Base-by-base conservation (phyloP, 208 protist genomes). In the Crithidia thermophila region DNA sequence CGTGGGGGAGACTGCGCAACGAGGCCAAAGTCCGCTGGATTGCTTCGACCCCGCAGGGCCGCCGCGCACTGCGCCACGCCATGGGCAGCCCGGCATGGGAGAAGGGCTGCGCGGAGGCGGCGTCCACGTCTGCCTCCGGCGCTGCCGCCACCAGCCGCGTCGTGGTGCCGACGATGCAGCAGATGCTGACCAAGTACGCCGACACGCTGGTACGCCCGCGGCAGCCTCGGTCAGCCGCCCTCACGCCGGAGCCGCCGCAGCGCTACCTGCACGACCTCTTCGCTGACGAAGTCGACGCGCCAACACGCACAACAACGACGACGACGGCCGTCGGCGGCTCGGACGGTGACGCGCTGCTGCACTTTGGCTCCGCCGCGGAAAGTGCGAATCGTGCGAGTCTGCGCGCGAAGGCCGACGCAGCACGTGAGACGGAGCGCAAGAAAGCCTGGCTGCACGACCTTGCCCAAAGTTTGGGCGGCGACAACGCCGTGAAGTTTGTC, bases 11-110 rank as follows among this genome's bases (percentile, higher is more conserved):
- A 21, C 39, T 70, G 57, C 45, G 34, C 20, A n/a, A 27, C 10
- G 43, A 67, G 16, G 51, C 13, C n/a, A 33, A 51, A 18, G 28
- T 61, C 16, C 49, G 67, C 14, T 79, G 72, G 72, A 65, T 79
- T 28, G 43, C 39, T 18, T 65, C 59, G 9, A 74, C 72, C 10
- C 59, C 72, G 51, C 72, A 79, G 23, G 72, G 72, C 18, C 57
- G 72, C 34, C 57, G 60, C 11, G 72, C 67, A 20, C 52, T 79
- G 33, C 58, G 58, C 27, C 39, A 31, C 1, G 58, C 43, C 0
- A 64, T 25, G 42, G 21, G 25, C 10, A 57, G 16, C 58, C 34
- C 34, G 58, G 42, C 5, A 50, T 21, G n/a, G 21, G 21, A 11
- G 42, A 52, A 10, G 11, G 23, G 6, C 42, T n/a, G 30, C 27